Base-by-base conservation (phyloP, 2,329 filamentous ascomycete genomes). In the Grosmannia serpens region DNA sequence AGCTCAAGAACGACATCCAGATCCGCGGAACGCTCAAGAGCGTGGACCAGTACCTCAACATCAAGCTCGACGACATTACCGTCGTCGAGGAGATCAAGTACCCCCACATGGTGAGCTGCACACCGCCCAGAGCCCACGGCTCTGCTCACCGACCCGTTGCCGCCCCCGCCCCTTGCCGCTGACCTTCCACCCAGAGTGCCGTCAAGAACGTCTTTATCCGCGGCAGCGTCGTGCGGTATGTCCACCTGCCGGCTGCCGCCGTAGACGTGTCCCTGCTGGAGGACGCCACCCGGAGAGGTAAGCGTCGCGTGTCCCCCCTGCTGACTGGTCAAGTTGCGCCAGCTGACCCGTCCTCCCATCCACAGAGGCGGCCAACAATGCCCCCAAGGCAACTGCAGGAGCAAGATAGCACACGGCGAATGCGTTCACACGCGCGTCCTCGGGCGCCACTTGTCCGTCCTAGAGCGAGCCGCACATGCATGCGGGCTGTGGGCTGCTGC, bases 1-100 rank as follows among this genome's bases (percentile, higher is more conserved):
- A 99, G 78, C 88, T 99, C 72, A 99, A 99, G 77, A 99, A 99
- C 73, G 94, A 99, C 75, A 95, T 99, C 67, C 91, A 91, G 70
- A 95, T 99, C 72, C 89, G 89, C 67, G 94, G 94, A 65, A 95
- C 87, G 41, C 81, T 99, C 65, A 99, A 97, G 79, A 95, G 89
- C 69, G 92, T 99, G 65, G 94, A 99, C 72, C 94, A 97, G 77
- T 99, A 95, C 75, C 84, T 99, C 69, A 99, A 99, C 76, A 96
- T 99, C 76, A 97, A 97, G 79, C 84, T 99, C 55, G 94, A 99
- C 69, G 90, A 96, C 69, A 95, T 97, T 62, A 82, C 86, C 63
- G 92, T 97, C 35, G 82, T 96, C 29, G 91, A 99, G 65, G 90
- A 97, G 75, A 77, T 94, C 69, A 91, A 91, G 74, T 97, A 96